phyloP scores from a whole-genome alignment of 176 grass and related monocot genomes.

The Sorghum bicolor region DNA sequence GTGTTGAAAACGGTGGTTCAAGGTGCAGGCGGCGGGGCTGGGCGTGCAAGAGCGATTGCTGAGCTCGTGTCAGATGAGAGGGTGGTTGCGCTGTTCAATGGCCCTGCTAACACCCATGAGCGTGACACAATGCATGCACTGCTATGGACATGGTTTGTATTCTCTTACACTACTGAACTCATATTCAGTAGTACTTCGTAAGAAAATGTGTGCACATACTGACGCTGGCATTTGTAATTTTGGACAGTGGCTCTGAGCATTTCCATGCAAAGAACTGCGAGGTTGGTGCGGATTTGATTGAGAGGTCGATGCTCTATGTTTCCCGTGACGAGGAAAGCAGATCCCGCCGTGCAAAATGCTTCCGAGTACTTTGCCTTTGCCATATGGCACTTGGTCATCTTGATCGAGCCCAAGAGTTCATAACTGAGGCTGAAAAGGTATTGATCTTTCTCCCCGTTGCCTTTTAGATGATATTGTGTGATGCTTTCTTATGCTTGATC shows the following conservation, averaged over 20 bases:
- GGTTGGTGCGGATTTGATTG: constrained; percentile 61
- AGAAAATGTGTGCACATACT: background rate
- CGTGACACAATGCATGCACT: constrained; percentile 73
- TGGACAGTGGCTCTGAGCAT: constrained; percentile 66
- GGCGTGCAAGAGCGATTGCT: constrained; percentile 47
- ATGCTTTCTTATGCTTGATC: constrained; percentile 30
- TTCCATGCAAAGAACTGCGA: constrained; percentile 72
- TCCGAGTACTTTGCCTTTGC: constrained; percentile 78
- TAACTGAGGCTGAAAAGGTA: constrained; percentile 79
- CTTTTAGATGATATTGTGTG: constrained; percentile 10
- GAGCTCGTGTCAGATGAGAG: constrained; percentile 86
- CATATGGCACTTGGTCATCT: constrained; percentile 65
- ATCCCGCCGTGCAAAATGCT: constrained; percentile 66
- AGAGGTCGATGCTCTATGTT: constrained; percentile 93
- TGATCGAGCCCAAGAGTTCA: constrained; percentile 80
- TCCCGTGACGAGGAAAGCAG: constrained; percentile 70
- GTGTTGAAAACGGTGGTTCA: constrained; percentile 65
- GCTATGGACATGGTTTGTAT: constrained; percentile 79
- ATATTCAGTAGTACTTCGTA: background rate
- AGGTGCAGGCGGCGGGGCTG: constrained; percentile 30
- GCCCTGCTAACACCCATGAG: constrained; percentile 46
- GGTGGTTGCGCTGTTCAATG: constrained; percentile 62
- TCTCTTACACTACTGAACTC: constrained; percentile 18
- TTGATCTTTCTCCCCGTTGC: background rate
- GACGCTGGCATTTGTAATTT: constrained; percentile 36